Evolutionary conservation across 1,139 yeast species (phyloP).

Genomic region (Saccharomyces hybrid): DNA sequence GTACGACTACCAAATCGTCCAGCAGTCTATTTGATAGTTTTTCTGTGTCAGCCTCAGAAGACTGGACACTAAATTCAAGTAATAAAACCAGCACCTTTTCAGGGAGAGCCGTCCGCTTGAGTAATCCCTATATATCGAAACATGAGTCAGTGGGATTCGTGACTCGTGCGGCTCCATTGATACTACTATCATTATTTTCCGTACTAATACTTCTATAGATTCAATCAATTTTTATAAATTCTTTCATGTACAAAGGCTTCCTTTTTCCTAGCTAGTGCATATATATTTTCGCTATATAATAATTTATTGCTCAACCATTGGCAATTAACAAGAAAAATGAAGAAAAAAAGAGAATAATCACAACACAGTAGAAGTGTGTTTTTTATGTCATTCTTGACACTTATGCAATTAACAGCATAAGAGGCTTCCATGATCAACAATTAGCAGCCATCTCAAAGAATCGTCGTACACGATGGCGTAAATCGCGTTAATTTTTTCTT

Average conservation of each 20-base stretch:
- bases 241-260: too few species aligned
- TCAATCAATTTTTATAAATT: too few species aligned
- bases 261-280: too few species aligned
- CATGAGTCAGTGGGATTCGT: neutral
- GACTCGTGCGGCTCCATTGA: neutral
- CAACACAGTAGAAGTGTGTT: too few species aligned
- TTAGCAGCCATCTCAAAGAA: neutral
- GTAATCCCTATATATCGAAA: neutral
- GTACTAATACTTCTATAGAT: neutral
- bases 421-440: neutral
- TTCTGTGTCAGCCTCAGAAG: conserved; percentile 4
- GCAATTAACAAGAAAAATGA: too few species aligned
- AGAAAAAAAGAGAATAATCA: too few species aligned
- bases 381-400: too few species aligned
- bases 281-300: too few species aligned
- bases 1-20: conserved; percentile 10
- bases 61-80: neutral
- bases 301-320: neutral
- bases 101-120: neutral
- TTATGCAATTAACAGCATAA: too few species aligned
- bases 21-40: conserved; percentile 9
- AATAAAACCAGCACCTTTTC: neutral
- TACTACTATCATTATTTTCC: neutral
- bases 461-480: neutral
- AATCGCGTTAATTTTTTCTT: neutral